A percentile compares a stretch with the other conserved stretches of the same genome.
Conservation (phyloP, 192 early-diverging fungal genomes). For the Pilaira anomala region DNA sequence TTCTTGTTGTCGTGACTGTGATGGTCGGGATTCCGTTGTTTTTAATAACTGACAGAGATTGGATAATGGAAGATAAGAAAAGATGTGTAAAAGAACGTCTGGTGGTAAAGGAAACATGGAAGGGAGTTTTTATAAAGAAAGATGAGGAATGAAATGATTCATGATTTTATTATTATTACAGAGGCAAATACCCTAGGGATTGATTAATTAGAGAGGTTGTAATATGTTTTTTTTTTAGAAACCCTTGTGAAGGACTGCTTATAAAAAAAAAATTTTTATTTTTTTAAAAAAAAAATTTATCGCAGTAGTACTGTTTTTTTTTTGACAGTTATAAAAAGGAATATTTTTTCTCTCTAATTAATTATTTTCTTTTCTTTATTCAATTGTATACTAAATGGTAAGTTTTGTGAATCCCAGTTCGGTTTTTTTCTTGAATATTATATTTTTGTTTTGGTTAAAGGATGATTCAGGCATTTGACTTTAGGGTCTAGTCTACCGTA, state of each 20-base stretch:
- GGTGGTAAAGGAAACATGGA: constrained; percentile 1
- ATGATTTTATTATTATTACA: neutral
- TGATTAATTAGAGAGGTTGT: neutral
- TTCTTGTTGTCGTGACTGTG: neutral
- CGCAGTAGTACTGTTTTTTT: no score
- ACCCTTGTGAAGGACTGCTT: no score
- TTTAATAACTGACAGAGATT: constrained; percentile 5
- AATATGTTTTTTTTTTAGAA: no score
- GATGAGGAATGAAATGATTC: neutral
- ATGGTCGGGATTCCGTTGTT: neutral
- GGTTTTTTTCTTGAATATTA: no score
- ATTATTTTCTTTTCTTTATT: no score
- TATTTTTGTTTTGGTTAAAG: neutral
- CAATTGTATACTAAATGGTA: no score
- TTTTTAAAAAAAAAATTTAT: no score
- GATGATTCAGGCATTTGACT: constrained; percentile 29
- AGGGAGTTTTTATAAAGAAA: neutral
- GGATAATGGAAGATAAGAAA: neutral
- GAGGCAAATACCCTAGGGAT: neutral
- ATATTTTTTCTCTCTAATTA: no score
- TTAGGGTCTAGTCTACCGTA: constrained; percentile 5
- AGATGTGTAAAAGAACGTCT: constrained; percentile 4
- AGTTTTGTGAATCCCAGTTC: no score
- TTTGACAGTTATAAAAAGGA: no score
- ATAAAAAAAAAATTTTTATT: no score